These are phyloP conservation scores for Microthyrium microscopicum DNA, from an alignment of 2,329 filamentous ascomycete genomes.

Conservation along the genomic window DNA sequence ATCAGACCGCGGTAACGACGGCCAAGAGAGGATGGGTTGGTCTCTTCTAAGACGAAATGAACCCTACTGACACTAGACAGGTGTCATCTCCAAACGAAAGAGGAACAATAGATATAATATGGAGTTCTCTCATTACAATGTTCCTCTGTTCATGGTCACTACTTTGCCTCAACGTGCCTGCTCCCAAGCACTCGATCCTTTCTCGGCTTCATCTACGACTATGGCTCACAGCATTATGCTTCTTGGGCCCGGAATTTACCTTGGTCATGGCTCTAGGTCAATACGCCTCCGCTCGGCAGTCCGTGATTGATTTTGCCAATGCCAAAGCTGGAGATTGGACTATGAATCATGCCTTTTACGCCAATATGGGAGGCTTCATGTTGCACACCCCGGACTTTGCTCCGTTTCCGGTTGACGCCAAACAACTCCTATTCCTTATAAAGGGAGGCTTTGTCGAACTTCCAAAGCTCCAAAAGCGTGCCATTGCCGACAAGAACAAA, in stretches of 20 bases:
- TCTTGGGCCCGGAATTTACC: not conserved
- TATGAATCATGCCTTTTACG: not conserved
- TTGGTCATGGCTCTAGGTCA: not conserved
- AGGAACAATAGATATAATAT: too few relatives aligned
- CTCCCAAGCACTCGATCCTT: too few relatives aligned
- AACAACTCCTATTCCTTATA: not conserved
- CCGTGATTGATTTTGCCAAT: not conserved
- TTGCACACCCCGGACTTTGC: not conserved
- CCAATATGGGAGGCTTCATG: not conserved
- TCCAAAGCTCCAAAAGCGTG: not conserved
- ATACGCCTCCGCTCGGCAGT: not conserved
- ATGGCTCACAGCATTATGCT: too few relatives aligned
- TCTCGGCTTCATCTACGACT: too few relatives aligned
- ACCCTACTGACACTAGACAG: too few relatives aligned
- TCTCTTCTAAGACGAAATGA: too few relatives aligned
- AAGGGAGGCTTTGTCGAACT: not conserved
- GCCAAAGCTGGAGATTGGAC: not conserved
- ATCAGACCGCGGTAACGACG: too few relatives aligned
- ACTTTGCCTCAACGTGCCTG: too few relatives aligned
- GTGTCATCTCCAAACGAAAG: too few relatives aligned
- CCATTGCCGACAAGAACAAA: constrained; percentile 2
- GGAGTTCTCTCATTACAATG: too few relatives aligned
- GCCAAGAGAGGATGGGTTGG: too few relatives aligned
- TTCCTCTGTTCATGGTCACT: too few relatives aligned
- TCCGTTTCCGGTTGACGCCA: not conserved